Percentiles rank a stretch among this genome's conserved stretches.
phyloP scores from a whole-genome alignment of 495 filamentous ascomycete genomes.

The Usnea hakonensis region DNA sequence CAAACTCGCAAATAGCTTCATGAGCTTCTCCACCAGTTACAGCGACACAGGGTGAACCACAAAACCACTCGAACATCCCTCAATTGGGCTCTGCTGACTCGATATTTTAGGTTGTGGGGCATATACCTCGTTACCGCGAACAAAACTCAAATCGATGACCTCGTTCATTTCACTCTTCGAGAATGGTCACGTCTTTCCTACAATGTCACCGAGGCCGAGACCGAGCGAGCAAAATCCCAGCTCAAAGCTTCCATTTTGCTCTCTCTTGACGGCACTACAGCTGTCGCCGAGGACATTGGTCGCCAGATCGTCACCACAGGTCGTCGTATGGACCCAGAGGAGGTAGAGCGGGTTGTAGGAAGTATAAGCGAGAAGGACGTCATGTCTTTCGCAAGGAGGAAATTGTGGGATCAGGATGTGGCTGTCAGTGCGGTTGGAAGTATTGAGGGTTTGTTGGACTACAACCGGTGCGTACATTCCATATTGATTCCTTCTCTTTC shows the following conservation, averaged over 20 bases:
- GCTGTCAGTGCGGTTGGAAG: constrained; percentile 86
- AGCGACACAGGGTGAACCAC: constrained; percentile 87
- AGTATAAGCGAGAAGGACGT: constrained; percentile 92
- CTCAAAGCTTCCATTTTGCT: constrained; percentile 97
- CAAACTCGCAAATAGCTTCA: constrained; percentile 96
- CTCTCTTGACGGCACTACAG: constrained; percentile 93
- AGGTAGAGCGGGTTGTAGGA: constrained; percentile 87
- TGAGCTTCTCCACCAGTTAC: constrained; percentile 99
- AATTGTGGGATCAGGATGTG: constrained; percentile 94
- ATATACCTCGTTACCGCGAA: constrained; percentile 97
- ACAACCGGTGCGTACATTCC: constrained; percentile 39
- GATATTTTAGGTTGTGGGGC: constrained; percentile 75
- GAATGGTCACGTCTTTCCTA: constrained; percentile 92
- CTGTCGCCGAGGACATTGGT: constrained; percentile 95
- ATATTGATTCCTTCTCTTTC: neutral
- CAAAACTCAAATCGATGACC: constrained; percentile 78
- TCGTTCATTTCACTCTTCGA: constrained; percentile 94
- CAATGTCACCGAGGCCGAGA: constrained; percentile 80
- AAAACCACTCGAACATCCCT: neutral
- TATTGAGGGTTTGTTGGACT: constrained; percentile 86
- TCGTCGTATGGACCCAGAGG: constrained; percentile 78
- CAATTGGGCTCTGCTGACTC: constrained; percentile 11
- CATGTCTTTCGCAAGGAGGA: constrained; percentile 83
- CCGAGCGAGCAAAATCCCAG: constrained; percentile 97
- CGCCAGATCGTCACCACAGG: constrained; percentile 97